Evolutionary conservation across 306 rosid species (phyloP).

Genomic region (Rosa persica): DNA sequence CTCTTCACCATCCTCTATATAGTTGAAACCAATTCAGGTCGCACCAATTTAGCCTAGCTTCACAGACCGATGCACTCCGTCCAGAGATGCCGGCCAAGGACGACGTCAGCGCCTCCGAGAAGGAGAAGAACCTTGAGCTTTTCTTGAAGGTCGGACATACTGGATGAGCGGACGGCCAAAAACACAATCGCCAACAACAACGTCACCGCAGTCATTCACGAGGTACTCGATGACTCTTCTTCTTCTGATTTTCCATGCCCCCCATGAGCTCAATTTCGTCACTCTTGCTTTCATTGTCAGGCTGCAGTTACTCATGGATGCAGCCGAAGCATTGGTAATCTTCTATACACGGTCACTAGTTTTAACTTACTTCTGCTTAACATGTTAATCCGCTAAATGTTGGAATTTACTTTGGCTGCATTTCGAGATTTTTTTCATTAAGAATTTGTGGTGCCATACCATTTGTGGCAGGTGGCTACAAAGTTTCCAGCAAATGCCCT

Average conservation of each 20-base stretch:
- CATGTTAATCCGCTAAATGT: neutral
- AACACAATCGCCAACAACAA: constrained; percentile 49
- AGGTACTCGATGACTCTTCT: constrained; percentile 39
- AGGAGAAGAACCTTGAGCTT: constrained; percentile 32
- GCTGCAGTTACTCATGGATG: constrained; percentile 79
- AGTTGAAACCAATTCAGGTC: too few species aligned
- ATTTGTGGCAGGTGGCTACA: constrained; percentile 72
- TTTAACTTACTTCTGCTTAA: neutral
- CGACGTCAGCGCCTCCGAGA: too few species aligned
- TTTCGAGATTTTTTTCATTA: neutral
- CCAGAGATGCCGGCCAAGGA: too few species aligned
- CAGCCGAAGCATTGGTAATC: constrained; percentile 70
- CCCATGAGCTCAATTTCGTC: neutral
- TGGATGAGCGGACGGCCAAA: constrained; percentile 82
- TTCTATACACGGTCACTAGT: constrained; percentile 64
- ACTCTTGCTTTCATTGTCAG: constrained; percentile 26
- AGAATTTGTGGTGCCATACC: constrained; percentile 3
- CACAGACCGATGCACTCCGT: too few species aligned
- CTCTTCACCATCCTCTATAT: too few species aligned
- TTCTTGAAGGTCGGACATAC: constrained; percentile 53
- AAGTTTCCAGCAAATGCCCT: constrained; percentile 86
- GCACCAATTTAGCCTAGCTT: too few species aligned
- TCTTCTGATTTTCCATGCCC: too few species aligned
- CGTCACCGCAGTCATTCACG: constrained; percentile 53
- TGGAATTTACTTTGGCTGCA: neutral